These are phyloP conservation scores for Megacollybia marginata DNA, from an alignment of 768 basidiomycete genomes.

Conservation along the genomic window DNA sequence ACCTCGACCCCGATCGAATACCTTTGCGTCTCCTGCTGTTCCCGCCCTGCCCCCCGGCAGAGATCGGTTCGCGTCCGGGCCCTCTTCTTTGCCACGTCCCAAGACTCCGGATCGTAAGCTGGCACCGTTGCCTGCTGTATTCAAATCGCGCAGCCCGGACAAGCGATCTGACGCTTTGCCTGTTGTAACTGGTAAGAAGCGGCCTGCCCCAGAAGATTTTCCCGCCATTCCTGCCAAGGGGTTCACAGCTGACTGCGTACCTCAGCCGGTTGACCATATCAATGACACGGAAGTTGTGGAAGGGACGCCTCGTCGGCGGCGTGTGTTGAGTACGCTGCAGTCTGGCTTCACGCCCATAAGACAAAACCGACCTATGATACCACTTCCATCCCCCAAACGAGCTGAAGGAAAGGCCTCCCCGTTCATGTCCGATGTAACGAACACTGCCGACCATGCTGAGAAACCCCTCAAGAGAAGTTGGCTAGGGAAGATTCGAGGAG, in stretches of 20 bases:
- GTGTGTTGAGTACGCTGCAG: slow-evolving; percentile 48
- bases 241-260: slow-evolving; percentile 49
- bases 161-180: slow-evolving; percentile 20
- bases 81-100: slow-evolving; percentile 33
- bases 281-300: slow-evolving; percentile 27
- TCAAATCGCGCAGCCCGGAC: slow-evolving; percentile 49
- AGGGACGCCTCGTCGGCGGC: slow-evolving; percentile 56
- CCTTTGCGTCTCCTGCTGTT: slow-evolving; percentile 7
- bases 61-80: slow-evolving; percentile 33
- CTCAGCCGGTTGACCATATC: slow-evolving; percentile 3
- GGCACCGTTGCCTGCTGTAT: slow-evolving; percentile 26
- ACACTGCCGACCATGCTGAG: slow-evolving; percentile 41
- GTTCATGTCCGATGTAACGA: slow-evolving; percentile 54
- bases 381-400: slow-evolving; percentile 47
- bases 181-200: slow-evolving; percentile 50
- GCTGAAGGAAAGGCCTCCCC: slow-evolving; percentile 26
- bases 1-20: slow-evolving; percentile 4
- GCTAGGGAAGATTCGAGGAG: slow-evolving; percentile 63
- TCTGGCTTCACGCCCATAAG: slow-evolving; percentile 72
- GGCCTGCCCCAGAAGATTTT: slow-evolving; percentile 72
- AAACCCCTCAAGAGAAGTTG: slow-evolving; percentile 58
- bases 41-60: slow-evolving; percentile 5
- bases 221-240: slow-evolving; percentile 62
- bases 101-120: slow-evolving; percentile 47
- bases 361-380: slow-evolving; percentile 33